phyloP scores from a whole-genome alignment of 306 rosid genomes.

The Vicia faba region DNA sequence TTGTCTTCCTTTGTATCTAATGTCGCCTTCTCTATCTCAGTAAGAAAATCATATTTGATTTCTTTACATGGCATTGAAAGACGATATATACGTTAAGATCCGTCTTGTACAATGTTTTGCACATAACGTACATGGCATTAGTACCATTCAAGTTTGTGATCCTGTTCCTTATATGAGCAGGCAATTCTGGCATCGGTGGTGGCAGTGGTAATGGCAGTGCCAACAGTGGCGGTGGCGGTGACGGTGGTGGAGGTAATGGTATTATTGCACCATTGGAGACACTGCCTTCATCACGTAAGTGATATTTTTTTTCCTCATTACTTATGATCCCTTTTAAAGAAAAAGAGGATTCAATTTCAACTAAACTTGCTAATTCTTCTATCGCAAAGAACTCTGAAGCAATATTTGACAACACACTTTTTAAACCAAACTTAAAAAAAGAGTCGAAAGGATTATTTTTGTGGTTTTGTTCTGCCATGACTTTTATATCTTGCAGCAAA shows the following conservation, averaged over 20 bases:
- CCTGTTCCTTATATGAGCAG: not conserved
- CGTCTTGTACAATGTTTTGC: not conserved
- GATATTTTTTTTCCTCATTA: too few relatives aligned
- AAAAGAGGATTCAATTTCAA: too few relatives aligned
- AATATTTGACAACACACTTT: too few relatives aligned
- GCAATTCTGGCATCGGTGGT: not conserved
- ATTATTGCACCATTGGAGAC: not conserved
- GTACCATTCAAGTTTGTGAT: not conserved
- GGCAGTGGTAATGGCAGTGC: too few relatives aligned
- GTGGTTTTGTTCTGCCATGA: not conserved
- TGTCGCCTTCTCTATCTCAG: not conserved
- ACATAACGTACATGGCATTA: not conserved
- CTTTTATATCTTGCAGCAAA: too few relatives aligned
- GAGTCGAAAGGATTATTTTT: not conserved
- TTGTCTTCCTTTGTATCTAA: not conserved
- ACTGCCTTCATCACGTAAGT: not conserved
- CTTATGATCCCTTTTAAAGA: not conserved
- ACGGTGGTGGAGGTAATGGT: too few relatives aligned
- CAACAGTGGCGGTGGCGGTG: too few relatives aligned
- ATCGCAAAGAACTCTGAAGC: not conserved
- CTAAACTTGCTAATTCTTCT: too few relatives aligned
- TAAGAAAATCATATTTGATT: not conserved
- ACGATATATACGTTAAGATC: not conserved
- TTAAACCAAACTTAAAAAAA: too few relatives aligned
- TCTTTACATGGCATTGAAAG: not conserved